Conservation (phyloP, 805 yeast species). For the Saturnispora hagleri region DNA sequence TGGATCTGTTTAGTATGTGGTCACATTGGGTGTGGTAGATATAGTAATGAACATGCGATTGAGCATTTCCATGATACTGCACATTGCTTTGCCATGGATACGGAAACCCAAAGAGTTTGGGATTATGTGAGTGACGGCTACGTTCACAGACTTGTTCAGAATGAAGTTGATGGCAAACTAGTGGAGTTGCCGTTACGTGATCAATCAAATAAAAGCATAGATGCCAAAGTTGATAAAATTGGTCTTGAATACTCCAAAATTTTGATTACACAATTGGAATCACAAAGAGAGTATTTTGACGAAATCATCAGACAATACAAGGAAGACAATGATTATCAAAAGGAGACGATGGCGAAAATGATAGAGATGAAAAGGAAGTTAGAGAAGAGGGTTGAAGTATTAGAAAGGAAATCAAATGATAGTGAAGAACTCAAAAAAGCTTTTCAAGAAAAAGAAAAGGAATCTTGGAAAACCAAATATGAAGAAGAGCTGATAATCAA, state of each 20-base stretch:
- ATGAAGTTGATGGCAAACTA: conserved; percentile 80
- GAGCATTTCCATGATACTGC: conserved; percentile 68
- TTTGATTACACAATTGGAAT: conserved; percentile 69
- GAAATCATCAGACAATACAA: conserved; percentile 31
- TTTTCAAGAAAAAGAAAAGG: conserved; percentile 15
- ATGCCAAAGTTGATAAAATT: conserved; percentile 43
- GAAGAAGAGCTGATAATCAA: conserved; percentile 41
- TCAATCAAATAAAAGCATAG: conserved; percentile 18
- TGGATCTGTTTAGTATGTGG: conserved; percentile 93
- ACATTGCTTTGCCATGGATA: conserved; percentile 89
- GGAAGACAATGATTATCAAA: conserved; percentile 14
- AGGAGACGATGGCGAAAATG: conserved; percentile 11
- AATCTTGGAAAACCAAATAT: conserved; percentile 21
- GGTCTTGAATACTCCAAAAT: conserved; percentile 76
- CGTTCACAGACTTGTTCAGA: conserved; percentile 78
- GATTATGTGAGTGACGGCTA: conserved; percentile 88
- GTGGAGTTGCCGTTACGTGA: conserved; percentile 55
- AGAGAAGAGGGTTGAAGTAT: conserved; percentile 15
- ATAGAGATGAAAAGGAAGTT: conserved; percentile 20
- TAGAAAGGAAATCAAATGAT: conserved; percentile 6
- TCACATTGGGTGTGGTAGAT: conserved; percentile 84
- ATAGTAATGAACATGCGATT: conserved; percentile 77
- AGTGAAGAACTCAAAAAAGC: conserved; percentile 12
- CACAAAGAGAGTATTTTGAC: conserved; percentile 80
- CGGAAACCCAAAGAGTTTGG: conserved; percentile 81